These are phyloP conservation scores for Xylaria hypoxylon DNA, from an alignment of 2,329 filamentous ascomycete species.

Conservation along the genomic window DNA sequence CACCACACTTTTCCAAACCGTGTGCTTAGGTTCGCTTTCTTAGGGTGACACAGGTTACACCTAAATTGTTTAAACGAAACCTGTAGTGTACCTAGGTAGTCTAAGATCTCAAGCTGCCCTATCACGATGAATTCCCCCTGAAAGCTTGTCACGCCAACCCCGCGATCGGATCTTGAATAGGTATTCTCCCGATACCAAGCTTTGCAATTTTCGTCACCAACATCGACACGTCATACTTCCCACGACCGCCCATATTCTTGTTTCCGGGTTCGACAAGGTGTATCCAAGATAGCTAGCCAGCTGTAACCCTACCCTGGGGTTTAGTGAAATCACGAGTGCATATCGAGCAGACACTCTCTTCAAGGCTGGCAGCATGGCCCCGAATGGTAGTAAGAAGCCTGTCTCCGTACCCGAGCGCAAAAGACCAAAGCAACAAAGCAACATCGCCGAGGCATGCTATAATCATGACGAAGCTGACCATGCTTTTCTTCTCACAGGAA, in stretches of 20 bases:
- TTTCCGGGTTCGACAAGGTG: conserved; percentile 8
- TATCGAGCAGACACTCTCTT: background rate
- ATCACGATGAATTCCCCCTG: conserved; percentile 33
- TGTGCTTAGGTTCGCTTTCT: background rate
- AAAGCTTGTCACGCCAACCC: conserved; percentile 24
- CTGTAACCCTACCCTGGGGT: conserved; percentile 3
- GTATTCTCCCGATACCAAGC: conserved; percentile 4
- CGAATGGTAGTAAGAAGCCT: conserved; percentile 53
- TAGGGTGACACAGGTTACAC: background rate
- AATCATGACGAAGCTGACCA: conserved; percentile 29
- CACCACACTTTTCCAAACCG: background rate
- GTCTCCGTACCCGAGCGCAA: conserved; percentile 9
- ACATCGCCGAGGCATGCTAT: background rate
- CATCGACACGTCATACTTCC: conserved; percentile 19
- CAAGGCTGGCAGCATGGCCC: conserved; percentile 51
- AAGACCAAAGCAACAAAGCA: background rate
- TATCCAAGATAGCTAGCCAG: conserved; percentile 3
- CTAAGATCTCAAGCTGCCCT: conserved; percentile 13
- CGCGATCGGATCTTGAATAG: conserved; percentile 27
- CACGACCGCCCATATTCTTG: background rate
- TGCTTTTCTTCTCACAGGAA: conserved; percentile 51
- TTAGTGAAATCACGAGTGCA: background rate
- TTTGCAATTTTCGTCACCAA: background rate
- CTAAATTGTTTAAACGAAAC: background rate
- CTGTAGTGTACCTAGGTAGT: no score